Evolutionary conservation across 2,329 filamentous ascomycete genomes (phyloP), one percentile per base, ranked within the genome.

Genomic region (Colletotrichum incanum): DNA sequence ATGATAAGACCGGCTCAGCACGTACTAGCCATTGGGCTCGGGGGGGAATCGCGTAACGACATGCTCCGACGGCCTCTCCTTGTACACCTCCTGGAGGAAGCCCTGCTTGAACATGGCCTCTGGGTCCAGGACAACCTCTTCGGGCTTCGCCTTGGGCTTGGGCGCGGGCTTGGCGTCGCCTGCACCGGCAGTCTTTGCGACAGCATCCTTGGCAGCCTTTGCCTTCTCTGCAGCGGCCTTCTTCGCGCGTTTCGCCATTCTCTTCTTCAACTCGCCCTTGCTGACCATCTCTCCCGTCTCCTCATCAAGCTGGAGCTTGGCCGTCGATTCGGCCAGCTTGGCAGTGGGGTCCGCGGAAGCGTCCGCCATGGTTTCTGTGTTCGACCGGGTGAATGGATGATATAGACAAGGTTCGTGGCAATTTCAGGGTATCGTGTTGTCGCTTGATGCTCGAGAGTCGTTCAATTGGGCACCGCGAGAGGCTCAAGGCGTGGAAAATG

Each of bases 11-110:
- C 89, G 80, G 37, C 8, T 9, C 5, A 5, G 18, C 8, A 69
- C 69, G 6, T 58, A 72, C 69, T 93, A 98, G 66, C 96, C 96
- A 81, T 98, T 98, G 59, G 96, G 96, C 83, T 96, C 93, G 26
- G 93, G 93, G 2, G 93, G 93, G 79, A 96, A 95, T 76, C 93
- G 90, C 5, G 93, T 95, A 60, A 92, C 82, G 26, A 92, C 90
- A 18, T 85, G 83, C 75, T 88, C 89, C 55, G 86, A 84, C 2
- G 91, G 91, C 60, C 90, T 87, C 81, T 93, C 89, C 73, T 91
- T 89, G 83, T 92, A 94, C 39, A 95, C 92, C 5, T 92, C 90
- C 63, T 88, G 86, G 45, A 95, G 87, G 83, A 94, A 96, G 49
- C 93, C 93, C 78, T 91, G 88, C 83, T 94, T 93, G 86, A 95